Evolutionary conservation across 345 rosid genomes (phyloP).

Genomic region (Citrus maxima): DNA sequence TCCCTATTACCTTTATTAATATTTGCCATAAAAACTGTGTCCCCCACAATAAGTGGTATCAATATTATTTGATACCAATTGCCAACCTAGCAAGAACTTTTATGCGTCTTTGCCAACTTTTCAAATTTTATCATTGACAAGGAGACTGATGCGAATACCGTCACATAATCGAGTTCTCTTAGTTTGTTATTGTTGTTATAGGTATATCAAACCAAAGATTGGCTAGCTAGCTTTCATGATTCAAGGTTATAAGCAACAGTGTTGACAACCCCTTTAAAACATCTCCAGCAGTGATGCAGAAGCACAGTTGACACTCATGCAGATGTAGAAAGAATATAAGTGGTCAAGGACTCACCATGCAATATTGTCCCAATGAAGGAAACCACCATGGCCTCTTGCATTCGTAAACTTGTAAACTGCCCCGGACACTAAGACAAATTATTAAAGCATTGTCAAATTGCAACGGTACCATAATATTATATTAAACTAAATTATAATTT

Average conservation of each 20-base stretch:
- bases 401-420: conserved; percentile 71
- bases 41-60: not conserved
- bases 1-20: not conserved
- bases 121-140: not conserved
- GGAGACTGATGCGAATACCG: not conserved
- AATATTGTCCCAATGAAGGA: conserved; percentile 66
- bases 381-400: conserved; percentile 78
- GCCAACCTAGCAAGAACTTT: not conserved
- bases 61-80: not conserved
- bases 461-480: not conserved
- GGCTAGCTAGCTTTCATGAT: not conserved
- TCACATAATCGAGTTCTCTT: not conserved
- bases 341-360: conserved; percentile 35
- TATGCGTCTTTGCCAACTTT: not conserved
- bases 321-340: not conserved
- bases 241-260: not conserved
- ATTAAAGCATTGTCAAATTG: not conserved
- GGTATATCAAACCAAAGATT: not conserved
- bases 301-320: not conserved
- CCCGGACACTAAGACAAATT: conserved; percentile 49
- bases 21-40: not conserved
- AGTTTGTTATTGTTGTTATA: not conserved
- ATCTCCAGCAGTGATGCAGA: not conserved
- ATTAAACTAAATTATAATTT: not conserved
- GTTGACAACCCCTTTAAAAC: not conserved